Evolutionary conservation across 441 rosid species (phyloP).

Genomic region (Melastoma candidum): DNA sequence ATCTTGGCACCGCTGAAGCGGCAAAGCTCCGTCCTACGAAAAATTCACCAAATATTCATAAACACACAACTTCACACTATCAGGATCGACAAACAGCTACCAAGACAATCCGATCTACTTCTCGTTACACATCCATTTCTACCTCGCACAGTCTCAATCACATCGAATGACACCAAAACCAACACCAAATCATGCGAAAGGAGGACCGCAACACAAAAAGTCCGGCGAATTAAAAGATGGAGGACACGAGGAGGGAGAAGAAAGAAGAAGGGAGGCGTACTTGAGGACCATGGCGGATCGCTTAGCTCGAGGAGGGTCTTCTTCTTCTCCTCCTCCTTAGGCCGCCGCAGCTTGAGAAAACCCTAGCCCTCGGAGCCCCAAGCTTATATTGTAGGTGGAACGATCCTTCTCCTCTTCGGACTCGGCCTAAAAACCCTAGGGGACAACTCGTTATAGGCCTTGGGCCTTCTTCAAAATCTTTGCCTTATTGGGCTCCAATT

Average conservation of each 20-base stretch:
- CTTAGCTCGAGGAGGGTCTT: background rate
- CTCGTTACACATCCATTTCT: background rate
- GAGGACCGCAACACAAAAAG: background rate
- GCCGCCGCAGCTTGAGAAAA: background rate
- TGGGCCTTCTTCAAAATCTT: too few species aligned
- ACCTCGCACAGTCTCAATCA: background rate
- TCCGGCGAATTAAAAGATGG: background rate
- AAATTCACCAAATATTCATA: background rate
- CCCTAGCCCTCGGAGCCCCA: background rate
- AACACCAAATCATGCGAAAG: background rate
- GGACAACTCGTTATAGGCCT: too few species aligned
- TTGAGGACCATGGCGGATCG: slow-evolving; percentile 7
- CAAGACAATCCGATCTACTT: background rate
- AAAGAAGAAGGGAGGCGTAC: background rate
- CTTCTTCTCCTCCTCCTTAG: background rate
- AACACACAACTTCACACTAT: background rate
- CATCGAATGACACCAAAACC: background rate
- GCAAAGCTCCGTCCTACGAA: slow-evolving; percentile 7
- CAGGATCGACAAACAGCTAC: background rate
- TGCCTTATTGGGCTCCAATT: too few species aligned
- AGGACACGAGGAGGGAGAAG: background rate
- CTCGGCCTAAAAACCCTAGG: too few species aligned
- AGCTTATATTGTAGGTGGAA: background rate
- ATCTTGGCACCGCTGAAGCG: slow-evolving; percentile 12
- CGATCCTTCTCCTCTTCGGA: too few species aligned